Evolutionary conservation across 2,329 filamentous ascomycete genomes (phyloP).

Genomic region (Pyricularia sp.): DNA sequence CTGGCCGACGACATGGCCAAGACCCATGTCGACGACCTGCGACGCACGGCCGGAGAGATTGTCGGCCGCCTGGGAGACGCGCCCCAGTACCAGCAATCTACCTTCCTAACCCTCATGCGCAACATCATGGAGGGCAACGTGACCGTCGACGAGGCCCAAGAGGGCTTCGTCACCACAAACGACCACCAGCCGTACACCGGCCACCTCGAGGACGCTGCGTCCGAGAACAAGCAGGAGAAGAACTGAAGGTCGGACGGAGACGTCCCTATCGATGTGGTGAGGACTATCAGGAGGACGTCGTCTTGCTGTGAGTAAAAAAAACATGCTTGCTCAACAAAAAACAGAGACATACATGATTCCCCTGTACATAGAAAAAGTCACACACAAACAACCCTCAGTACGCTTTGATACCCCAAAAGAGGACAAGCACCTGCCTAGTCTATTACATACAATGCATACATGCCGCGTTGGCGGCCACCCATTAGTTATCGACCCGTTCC

Average conservation of each 20-base stretch:
- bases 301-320: background rate
- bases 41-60: constrained; percentile 61
- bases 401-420: background rate
- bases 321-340: background rate
- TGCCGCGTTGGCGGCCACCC: background rate
- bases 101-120: constrained; percentile 70
- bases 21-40: constrained; percentile 36
- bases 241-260: background rate
- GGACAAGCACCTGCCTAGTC: background rate
- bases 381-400: background rate
- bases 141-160: constrained; percentile 50
- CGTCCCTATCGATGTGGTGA: constrained; percentile 6
- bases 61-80: constrained; percentile 61
- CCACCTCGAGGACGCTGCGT: constrained; percentile 2
- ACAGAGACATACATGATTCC: background rate
- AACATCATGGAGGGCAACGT: constrained; percentile 64
- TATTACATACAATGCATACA: background rate
- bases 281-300: constrained; percentile 4
- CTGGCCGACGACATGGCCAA: constrained; percentile 12
- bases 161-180: constrained; percentile 17
- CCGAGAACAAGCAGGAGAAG: background rate
- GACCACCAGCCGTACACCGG: constrained; percentile 14
- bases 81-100: constrained; percentile 69
- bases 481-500: background rate
- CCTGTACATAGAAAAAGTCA: background rate